These are phyloP conservation scores for Leccinum aurantiacum DNA, from an alignment of 768 basidiomycete species.

Conservation along the genomic window DNA sequence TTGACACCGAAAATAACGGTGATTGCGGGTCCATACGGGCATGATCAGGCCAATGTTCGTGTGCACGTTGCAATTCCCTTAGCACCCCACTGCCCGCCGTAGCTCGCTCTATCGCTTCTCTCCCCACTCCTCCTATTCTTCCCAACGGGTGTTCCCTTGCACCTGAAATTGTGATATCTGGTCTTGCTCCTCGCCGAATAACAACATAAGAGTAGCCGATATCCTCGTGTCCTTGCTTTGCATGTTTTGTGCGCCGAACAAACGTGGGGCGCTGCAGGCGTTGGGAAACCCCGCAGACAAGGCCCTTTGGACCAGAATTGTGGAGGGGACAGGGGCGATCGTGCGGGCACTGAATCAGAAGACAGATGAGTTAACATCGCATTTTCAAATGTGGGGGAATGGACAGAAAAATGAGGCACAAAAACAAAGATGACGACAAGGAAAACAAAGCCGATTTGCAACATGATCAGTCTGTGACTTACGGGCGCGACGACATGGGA, in stretches of 20 bases:
- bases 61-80: constrained; percentile 28
- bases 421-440: background rate
- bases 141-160: constrained; percentile 18
- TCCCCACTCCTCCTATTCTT: constrained; percentile 32
- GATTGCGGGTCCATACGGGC: constrained; percentile 26
- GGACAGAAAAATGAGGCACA: constrained; percentile 1
- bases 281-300: constrained; percentile 84
- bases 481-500: constrained; percentile 90
- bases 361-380: constrained; percentile 1
- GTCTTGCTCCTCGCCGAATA: constrained; percentile 75
- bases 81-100: constrained; percentile 15
- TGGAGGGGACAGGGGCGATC: constrained; percentile 81
- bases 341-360: constrained; percentile 74
- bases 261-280: constrained; percentile 85
- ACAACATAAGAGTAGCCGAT: constrained; percentile 89
- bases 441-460: background rate
- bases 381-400: constrained; percentile 22
- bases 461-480: constrained; percentile 30
- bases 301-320: constrained; percentile 47
- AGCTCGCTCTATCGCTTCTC: constrained; percentile 30
- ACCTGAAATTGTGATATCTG: constrained; percentile 29
- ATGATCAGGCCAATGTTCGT: constrained; percentile 20
- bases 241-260: constrained; percentile 85
- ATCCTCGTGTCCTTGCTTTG: constrained; percentile 81
- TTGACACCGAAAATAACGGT: constrained; percentile 21